A percentile compares a stretch with the other conserved stretches of the same genome.
Conservation (phyloP, 108 stramenopile genomes). For the Cyclostephanos tholiformis region DNA sequence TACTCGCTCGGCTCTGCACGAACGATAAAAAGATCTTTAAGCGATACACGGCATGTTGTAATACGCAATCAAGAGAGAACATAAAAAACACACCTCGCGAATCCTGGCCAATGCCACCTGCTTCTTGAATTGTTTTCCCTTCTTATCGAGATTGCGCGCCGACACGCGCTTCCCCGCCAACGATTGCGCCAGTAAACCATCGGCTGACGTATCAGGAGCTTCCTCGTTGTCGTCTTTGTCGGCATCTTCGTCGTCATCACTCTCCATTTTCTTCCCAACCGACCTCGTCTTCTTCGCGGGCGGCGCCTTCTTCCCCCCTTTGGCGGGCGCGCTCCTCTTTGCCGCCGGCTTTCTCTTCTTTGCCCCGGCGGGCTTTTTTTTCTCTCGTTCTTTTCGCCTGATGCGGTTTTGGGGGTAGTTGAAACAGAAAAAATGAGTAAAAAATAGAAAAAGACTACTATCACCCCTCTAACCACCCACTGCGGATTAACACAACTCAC, state of each 20-base stretch:
- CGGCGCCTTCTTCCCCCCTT: constrained; percentile 24
- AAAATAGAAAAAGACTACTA: constrained; percentile 5
- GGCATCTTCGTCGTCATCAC: constrained; percentile 36
- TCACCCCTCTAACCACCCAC: background rate
- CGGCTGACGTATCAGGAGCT: constrained; percentile 53
- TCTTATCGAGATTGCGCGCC: constrained; percentile 68
- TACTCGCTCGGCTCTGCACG: constrained; percentile 55
- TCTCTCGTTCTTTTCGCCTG: constrained; percentile 51
- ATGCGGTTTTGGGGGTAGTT: background rate
- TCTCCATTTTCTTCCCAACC: constrained; percentile 38
- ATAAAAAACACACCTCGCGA: constrained; percentile 61
- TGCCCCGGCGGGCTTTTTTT: constrained; percentile 34
- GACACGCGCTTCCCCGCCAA: constrained; percentile 69
- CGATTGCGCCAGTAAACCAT: constrained; percentile 65
- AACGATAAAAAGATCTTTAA: background rate
- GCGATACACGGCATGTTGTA: background rate
- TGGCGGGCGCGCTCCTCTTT: constrained; percentile 31
- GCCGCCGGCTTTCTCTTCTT: constrained; percentile 52
- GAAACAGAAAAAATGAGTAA: background rate
- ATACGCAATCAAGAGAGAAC: background rate
- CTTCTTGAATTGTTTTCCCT: constrained; percentile 76
- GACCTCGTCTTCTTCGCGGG: constrained; percentile 58
- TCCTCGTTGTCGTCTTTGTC: constrained; percentile 43
- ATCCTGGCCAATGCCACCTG: constrained; percentile 74
- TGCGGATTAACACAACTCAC: constrained; percentile 33